Percentiles rank a stretch among this genome's conserved stretches.
Evolutionary conservation across 495 filamentous ascomycete species (phyloP).

Genomic region (Hypoxylon crocopeplum): DNA sequence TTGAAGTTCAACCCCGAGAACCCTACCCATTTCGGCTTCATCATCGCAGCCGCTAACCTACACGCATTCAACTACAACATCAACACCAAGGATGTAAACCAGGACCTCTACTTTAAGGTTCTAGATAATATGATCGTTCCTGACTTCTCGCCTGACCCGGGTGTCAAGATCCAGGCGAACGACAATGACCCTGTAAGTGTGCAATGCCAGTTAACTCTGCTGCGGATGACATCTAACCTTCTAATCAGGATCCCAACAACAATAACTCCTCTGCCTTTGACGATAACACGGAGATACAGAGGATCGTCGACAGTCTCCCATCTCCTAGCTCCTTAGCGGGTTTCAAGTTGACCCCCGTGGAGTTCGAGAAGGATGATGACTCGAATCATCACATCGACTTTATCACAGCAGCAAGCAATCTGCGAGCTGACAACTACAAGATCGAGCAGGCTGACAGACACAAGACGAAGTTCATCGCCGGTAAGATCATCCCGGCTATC

Average conservation of each 20-base stretch:
- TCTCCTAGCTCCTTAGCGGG: constrained; percentile 79
- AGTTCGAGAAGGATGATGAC: constrained; percentile 99
- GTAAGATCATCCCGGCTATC: constrained; percentile 99
- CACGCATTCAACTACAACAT: constrained; percentile 99
- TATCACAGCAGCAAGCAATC: constrained; percentile 95
- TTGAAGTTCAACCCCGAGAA: constrained; percentile 87
- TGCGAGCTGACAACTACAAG: constrained; percentile 96
- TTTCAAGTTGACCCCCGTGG: constrained; percentile 87
- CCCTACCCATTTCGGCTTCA: constrained; percentile 82
- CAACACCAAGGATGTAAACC: constrained; percentile 73
- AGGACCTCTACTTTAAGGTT: constrained; percentile 74
- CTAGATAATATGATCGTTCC: constrained; percentile 94
- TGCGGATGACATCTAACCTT: constrained; percentile 19
- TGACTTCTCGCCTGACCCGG: constrained; percentile 90
- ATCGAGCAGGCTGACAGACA: constrained; percentile 91
- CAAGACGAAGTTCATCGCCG: constrained; percentile 99
- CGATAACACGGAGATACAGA: constrained; percentile 74
- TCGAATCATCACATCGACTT: constrained; percentile 99
- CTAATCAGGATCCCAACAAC: constrained; percentile 74
- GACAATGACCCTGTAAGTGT: constrained; percentile 81
- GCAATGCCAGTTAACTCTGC: not conserved
- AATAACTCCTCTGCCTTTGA: constrained; percentile 60
- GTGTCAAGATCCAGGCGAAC: constrained; percentile 95
- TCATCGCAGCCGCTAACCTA: constrained; percentile 87
- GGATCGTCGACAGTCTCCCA: constrained; percentile 72